Percentiles rank a stretch among this genome's conserved stretches.
Evolutionary conservation across 2,329 filamentous ascomycete genomes (phyloP).

Genomic region (Fusarium fujikuroi): DNA sequence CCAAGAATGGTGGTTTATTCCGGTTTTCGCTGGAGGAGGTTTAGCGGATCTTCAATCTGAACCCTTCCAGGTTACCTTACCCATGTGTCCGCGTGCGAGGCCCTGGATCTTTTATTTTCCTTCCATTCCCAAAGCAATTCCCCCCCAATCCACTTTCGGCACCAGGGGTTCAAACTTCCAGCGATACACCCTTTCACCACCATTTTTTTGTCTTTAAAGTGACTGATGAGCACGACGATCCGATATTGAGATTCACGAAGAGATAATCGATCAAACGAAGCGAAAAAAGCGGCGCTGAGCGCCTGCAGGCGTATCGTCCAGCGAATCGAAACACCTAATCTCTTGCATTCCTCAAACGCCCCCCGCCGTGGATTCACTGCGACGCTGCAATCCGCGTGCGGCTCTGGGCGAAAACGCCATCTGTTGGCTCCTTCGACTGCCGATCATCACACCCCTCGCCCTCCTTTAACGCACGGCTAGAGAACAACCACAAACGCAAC

Average conservation of each 20-base stretch:
- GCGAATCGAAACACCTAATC: not conserved
- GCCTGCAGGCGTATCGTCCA: slow-evolving; percentile 4
- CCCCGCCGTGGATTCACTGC: slow-evolving; percentile 2
- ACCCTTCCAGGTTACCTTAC: slow-evolving; percentile 5
- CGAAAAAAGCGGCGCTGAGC: not conserved
- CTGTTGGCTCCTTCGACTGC: slow-evolving; percentile 15
- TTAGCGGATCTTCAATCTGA: slow-evolving; percentile 4
- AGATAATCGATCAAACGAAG: not conserved
- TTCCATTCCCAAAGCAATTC: slow-evolving; percentile 5
- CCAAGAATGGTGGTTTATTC: slow-evolving; percentile 3
- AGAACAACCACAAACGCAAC: not conserved
- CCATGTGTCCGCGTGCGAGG: not conserved
- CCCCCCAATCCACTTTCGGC: slow-evolving; percentile 16
- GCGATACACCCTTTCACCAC: slow-evolving; percentile 3
- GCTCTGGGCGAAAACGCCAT: slow-evolving; percentile 23
- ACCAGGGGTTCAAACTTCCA: slow-evolving; percentile 22
- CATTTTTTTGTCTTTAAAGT: not conserved
- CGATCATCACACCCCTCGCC: slow-evolving; percentile 25
- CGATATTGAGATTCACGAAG: not conserved
- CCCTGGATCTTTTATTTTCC: slow-evolving; percentile 40
- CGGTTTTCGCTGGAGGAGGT: not conserved
- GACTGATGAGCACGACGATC: not conserved
- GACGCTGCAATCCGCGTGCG: slow-evolving; percentile 21
- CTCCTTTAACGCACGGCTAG: slow-evolving; percentile 17
- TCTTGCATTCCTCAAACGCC: not conserved